These are phyloP conservation scores for Wickerhamomyces canadensis DNA, from an alignment of 805 yeast species.

Conservation along the genomic window DNA sequence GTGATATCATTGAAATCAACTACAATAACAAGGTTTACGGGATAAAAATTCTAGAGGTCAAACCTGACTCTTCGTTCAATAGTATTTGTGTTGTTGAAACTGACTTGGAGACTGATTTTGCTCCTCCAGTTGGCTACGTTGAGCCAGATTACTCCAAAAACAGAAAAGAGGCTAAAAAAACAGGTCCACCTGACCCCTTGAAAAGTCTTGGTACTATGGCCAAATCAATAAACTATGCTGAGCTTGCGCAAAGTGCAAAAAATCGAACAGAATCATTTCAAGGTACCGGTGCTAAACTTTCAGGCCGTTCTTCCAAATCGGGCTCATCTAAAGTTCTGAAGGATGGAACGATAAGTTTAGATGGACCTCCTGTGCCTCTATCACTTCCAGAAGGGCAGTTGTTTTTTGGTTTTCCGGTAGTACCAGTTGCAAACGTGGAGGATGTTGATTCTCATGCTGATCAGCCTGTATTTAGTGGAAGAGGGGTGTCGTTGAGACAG, in stretches of 20 bases:
- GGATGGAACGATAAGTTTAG: conserved; percentile 41
- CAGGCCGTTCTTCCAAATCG: conserved; percentile 45
- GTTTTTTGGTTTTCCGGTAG: conserved; percentile 87
- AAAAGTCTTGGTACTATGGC: conserved; percentile 73
- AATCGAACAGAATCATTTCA: conserved; percentile 30
- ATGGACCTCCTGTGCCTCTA: conserved; percentile 68
- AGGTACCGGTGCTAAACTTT: conserved; percentile 68
- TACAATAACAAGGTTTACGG: conserved; percentile 77
- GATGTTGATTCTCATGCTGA: conserved; percentile 21
- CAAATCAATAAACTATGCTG: conserved; percentile 57
- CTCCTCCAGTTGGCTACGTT: conserved; percentile 97
- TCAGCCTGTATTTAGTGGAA: conserved; percentile 44
- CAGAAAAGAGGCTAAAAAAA: conserved; percentile 9
- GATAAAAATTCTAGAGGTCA: conserved; percentile 80
- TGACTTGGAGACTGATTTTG: conserved; percentile 94
- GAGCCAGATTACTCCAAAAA: conserved; percentile 66
- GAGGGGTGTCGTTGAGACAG: conserved; percentile 72
- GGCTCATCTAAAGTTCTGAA: conserved; percentile 13
- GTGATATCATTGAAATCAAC: conserved; percentile 77
- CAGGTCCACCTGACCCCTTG: conserved; percentile 24
- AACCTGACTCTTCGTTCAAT: conserved; percentile 59
- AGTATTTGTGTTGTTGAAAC: conserved; percentile 96
- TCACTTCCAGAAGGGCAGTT: conserved; percentile 77
- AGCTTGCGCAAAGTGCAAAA: conserved; percentile 42
- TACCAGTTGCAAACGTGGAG: conserved; percentile 35